A percentile compares a stretch with the other conserved stretches of the same genome.
Evolutionary conservation across 73 alveolate genomes (phyloP).

Genomic region (Symbiodinium pilosum): DNA sequence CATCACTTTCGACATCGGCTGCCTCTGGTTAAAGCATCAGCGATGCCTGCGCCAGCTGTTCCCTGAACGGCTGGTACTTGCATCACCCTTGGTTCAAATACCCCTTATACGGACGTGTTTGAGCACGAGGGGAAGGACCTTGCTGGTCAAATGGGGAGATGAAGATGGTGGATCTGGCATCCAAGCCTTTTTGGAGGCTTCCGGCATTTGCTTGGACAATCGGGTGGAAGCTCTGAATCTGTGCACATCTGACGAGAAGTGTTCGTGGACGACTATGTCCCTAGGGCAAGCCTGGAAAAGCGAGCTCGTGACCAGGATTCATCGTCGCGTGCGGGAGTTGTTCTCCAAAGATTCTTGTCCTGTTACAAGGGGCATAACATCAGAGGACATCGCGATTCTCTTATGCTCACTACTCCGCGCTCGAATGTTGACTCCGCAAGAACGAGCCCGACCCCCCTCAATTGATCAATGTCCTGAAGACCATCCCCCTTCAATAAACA

Average conservation of each 20-base stretch:
- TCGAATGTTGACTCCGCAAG: too few species aligned
- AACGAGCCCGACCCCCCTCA: too few species aligned
- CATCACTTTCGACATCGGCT: conserved; percentile 53
- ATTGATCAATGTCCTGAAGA: too few species aligned
- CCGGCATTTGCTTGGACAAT: not conserved
- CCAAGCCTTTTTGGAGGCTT: not conserved
- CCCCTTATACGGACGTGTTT: conserved; percentile 70
- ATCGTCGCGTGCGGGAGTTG: too few species aligned
- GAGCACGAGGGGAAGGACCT: not conserved
- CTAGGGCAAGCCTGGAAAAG: too few species aligned
- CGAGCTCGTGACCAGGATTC: too few species aligned
- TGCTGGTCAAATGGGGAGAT: conserved; percentile 66
- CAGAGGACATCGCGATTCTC: too few species aligned
- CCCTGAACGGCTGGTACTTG: not conserved
- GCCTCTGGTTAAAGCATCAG: conserved; percentile 75
- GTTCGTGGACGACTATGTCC: too few species aligned
- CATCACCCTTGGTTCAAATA: conserved; percentile 42
- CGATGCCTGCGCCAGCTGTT: conserved; percentile 32
- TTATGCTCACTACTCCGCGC: too few species aligned
- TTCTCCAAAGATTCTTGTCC: too few species aligned
- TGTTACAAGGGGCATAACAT: too few species aligned
- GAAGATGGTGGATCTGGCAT: not conserved
- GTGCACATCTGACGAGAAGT: not conserved
- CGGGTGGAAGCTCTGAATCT: conserved; percentile 3
- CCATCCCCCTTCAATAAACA: too few species aligned